A percentile compares a stretch with the other conserved stretches of the same genome.
Conservation (phyloP, 495 filamentous ascomycete genomes). For the Collariella sp. region DNA sequence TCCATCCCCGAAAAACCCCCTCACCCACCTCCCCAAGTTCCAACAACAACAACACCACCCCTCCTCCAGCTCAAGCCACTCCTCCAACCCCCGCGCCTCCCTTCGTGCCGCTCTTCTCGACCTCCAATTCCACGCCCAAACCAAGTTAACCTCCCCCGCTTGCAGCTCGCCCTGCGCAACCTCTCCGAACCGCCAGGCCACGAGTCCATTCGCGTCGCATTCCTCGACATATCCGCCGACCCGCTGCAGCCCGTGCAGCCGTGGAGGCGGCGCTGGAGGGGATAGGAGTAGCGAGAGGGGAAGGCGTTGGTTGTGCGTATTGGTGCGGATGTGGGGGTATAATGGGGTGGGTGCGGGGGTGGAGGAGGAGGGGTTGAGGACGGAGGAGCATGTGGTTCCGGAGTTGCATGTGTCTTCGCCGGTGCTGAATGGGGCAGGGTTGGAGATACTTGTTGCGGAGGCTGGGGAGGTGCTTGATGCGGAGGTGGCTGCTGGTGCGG, state of each 20-base stretch:
- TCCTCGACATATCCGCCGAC: slow-evolving; percentile 55
- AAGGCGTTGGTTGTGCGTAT: slow-evolving; percentile 42
- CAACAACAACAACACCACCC: slow-evolving; percentile 8
- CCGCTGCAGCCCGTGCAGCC: slow-evolving; percentile 52
- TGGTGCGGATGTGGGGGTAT: not conserved
- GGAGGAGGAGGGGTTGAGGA: slow-evolving; percentile 6
- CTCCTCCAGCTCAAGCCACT: slow-evolving; percentile 14
- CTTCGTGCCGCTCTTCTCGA: slow-evolving; percentile 55
- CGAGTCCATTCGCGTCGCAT: slow-evolving; percentile 62
- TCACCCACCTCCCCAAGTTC: not conserved
- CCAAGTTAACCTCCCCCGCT: slow-evolving; percentile 63
- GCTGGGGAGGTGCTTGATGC: slow-evolving; percentile 35
- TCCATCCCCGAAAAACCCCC: not conserved
- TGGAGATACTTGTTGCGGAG: slow-evolving; percentile 71
- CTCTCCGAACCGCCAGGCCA: slow-evolving; percentile 53
- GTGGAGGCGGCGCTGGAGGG: slow-evolving; percentile 62
- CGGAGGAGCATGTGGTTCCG: slow-evolving; percentile 31
- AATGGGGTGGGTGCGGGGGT: not conserved
- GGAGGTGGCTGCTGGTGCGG: slow-evolving; percentile 17
- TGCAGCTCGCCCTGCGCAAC: slow-evolving; percentile 72
- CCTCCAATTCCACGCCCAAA: slow-evolving; percentile 54
- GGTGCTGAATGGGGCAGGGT: slow-evolving; percentile 53
- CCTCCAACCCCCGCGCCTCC: slow-evolving; percentile 32
- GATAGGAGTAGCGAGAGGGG: slow-evolving; percentile 26
- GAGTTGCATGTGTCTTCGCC: slow-evolving; percentile 56